A percentile compares a stretch with the other conserved stretches of the same genome.
Conservation (phyloP, 225 moss, liverwort and hornwort genomes). For the Marchantia polymorpha region DNA sequence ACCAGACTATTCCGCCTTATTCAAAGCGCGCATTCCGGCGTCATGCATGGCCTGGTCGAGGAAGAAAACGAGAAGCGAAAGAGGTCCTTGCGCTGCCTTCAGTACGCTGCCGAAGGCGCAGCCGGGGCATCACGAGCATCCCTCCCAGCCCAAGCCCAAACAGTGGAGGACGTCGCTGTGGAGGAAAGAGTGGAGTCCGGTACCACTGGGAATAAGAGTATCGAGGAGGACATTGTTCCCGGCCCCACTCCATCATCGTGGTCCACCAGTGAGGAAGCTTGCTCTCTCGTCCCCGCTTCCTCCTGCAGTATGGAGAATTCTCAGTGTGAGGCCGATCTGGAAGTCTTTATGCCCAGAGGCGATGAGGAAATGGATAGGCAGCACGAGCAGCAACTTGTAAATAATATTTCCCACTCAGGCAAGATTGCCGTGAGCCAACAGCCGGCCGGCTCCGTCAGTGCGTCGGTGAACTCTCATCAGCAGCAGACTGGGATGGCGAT, state of each 20-base stretch:
- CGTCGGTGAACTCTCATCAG: neutral
- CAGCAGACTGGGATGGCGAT: neutral
- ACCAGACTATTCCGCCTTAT: conserved; percentile 49
- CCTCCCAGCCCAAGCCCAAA: neutral
- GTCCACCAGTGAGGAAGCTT: conserved; percentile 6
- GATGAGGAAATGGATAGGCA: conserved; percentile 23
- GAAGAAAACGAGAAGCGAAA: conserved; percentile 37
- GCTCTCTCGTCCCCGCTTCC: neutral
- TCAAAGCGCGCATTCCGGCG: conserved; percentile 50
- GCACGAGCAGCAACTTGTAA: conserved; percentile 19
- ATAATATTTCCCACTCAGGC: neutral
- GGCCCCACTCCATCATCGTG: conserved; percentile 11
- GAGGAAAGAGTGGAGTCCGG: neutral
- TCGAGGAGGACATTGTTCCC: neutral
- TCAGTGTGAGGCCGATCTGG: neutral
- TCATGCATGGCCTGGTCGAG: conserved; percentile 41
- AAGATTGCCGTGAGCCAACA: neutral
- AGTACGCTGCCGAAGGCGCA: neutral
- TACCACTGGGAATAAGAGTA: neutral
- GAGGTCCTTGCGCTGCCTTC: conserved; percentile 14
- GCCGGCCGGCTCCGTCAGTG: neutral
- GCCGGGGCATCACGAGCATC: conserved; percentile 4
- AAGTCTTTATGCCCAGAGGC: conserved; percentile 17
- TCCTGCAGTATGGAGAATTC: neutral
- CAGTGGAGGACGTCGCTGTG: conserved; percentile 6